A percentile compares a stretch with the other conserved stretches of the same genome.
Conservation (phyloP, 2,329 filamentous ascomycete genomes). For the Bimuria novae-zelandiae region DNA sequence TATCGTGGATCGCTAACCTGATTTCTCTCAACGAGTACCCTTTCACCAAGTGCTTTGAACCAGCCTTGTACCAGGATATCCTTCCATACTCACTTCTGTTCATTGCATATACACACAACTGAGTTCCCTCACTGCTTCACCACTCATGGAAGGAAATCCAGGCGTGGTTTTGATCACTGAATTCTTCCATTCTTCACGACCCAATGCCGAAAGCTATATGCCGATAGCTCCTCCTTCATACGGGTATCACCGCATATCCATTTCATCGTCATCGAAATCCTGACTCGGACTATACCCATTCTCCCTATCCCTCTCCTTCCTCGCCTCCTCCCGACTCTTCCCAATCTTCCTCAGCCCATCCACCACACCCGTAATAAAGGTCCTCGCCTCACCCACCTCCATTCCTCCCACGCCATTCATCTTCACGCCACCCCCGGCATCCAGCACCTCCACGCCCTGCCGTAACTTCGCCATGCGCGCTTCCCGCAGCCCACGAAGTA, state of each 20-base stretch:
- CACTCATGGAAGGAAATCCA: too few species aligned
- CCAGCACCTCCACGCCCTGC: conserved; percentile 71
- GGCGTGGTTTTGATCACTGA: too few species aligned
- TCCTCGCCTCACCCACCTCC: conserved; percentile 86
- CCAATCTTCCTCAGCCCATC: conserved; percentile 85
- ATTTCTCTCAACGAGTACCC: too few species aligned
- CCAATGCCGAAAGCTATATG: too few species aligned
- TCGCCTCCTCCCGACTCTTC: conserved; percentile 75
- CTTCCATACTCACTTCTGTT: too few species aligned
- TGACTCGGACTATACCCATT: conserved; percentile 59
- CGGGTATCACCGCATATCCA: conserved; percentile 46
- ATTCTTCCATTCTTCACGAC: too few species aligned
- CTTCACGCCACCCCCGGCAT: conserved; percentile 72
- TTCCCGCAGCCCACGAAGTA: conserved; percentile 82
- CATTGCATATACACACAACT: too few species aligned
- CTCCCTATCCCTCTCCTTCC: conserved; percentile 77
- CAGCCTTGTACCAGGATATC: too few species aligned
- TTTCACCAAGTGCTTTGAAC: too few species aligned
- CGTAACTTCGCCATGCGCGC: conserved; percentile 88
- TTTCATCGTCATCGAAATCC: conserved; percentile 62
- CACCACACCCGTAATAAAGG: conserved; percentile 82
- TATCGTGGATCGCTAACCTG: too few species aligned
- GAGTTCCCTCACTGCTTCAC: too few species aligned
- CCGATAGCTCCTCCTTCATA: too few species aligned
- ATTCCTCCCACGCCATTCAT: conserved; percentile 86